Conservation (phyloP, 352 stramenopile species). For the Globisporangium yorkense region DNA sequence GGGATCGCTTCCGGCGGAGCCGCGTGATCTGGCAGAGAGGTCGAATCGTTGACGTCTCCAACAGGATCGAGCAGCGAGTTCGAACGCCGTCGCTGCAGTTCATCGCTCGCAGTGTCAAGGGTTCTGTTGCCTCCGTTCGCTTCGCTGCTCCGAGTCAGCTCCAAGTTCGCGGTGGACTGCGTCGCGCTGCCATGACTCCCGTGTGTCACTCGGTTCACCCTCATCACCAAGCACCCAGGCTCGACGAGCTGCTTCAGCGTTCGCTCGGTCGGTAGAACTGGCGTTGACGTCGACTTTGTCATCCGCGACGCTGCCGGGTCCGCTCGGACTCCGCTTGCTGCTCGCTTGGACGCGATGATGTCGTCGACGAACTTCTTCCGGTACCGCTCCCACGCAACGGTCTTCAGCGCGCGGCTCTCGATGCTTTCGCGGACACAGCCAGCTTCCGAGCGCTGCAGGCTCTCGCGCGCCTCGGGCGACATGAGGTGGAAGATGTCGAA, state of each 20-base stretch:
- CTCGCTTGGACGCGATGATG: conserved; percentile 24
- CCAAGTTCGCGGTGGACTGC: neutral
- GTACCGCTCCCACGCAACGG: conserved; percentile 72
- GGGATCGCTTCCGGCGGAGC: neutral
- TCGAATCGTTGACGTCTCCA: neutral
- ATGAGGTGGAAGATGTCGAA: conserved; percentile 85
- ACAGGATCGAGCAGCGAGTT: neutral
- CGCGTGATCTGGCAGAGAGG: neutral
- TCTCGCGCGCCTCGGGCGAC: conserved; percentile 55
- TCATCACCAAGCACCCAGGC: conserved; percentile 30
- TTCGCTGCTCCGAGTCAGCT: neutral
- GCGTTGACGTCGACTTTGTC: conserved; percentile 26
- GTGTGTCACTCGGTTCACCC: conserved; percentile 9
- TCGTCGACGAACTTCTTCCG: conserved; percentile 53
- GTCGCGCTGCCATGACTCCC: neutral
- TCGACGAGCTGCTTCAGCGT: conserved; percentile 26
- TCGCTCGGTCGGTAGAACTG: conserved; percentile 16
- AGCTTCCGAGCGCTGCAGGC: conserved; percentile 56
- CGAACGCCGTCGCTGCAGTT: conserved; percentile 7
- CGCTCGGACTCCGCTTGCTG: conserved; percentile 12
- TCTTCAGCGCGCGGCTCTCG: conserved; percentile 68
- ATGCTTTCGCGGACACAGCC: conserved; percentile 60
- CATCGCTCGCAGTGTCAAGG: neutral
- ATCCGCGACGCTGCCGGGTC: conserved; percentile 14
- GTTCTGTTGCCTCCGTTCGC: neutral